Evolutionary conservation across 768 basidiomycete species (phyloP), one percentile per base, ranked within the genome.

Genomic region (Fibroporia radiculosa): DNA sequence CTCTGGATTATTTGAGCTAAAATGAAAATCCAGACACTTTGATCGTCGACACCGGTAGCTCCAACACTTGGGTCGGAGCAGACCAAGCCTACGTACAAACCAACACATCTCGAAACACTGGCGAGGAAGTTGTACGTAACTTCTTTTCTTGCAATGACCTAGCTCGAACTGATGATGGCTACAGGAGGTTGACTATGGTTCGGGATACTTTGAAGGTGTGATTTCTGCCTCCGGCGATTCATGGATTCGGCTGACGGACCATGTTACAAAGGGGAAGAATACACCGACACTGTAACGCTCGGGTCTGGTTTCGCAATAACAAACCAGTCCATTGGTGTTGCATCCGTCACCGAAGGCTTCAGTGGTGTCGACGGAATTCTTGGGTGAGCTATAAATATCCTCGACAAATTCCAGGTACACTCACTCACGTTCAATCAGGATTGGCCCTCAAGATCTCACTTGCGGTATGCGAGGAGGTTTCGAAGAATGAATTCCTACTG

Each of bases 51-150:
- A 80, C 76, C 0, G 74, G 63, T 51, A 70, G 65, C 62, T 72
- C 63, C 25, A 75, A 77, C 56, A 77, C 74, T 10, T 80, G 77
- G 78, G 57, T 78, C 26, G 77, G 77, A 28, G 79, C 77, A 1
- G 60, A 56, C 38, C 66, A 62, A 43, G 43, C 60, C 19, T 81
- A 72, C 59, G 62, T 54, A 1, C 62, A 59, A 12, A 74, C 74
- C 0, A 61, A 56, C 24, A 70, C 75, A 1, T 69, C 69, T 44
- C 54, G 61, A 25, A 48, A 46, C 36, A 70, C 65, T 4, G 64
- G 64, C 0, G 57, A 57, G 14, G 45, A 44, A 2, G 66, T 61
- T 7, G 52, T 56, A 33, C 54, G 56, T 51, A 55, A 18, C 47
- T 63, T n/a, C n/a, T n/a, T n/a, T n/a, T n/a, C n/a, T n/a, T n/a